These are phyloP conservation scores for Trichoderma sp. DNA, from an alignment of 2,329 filamentous ascomycete genomes.

Conservation along the genomic window DNA sequence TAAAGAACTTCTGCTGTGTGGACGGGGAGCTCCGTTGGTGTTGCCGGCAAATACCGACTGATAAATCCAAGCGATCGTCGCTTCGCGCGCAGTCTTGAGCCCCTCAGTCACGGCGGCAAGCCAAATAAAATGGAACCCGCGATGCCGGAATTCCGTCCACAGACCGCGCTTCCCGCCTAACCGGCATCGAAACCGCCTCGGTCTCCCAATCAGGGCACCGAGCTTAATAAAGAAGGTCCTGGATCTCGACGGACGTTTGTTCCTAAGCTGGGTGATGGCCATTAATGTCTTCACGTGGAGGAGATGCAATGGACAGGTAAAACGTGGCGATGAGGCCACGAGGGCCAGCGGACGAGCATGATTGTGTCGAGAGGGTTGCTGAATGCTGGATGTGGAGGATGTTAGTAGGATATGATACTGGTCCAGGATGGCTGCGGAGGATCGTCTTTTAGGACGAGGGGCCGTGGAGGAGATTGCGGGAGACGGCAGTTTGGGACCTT, in stretches of 20 bases:
- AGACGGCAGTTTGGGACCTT: background rate
- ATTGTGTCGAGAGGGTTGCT: background rate
- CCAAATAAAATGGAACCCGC: slow-evolving; percentile 3
- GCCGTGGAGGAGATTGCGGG: background rate
- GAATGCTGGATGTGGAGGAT: background rate
- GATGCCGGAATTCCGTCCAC: slow-evolving; percentile 9
- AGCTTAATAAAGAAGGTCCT: background rate
- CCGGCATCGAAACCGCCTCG: background rate
- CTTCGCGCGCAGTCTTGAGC: background rate
- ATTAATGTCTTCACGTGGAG: slow-evolving; percentile 19
- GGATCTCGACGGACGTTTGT: background rate
- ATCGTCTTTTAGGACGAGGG: background rate
- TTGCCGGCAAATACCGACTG: slow-evolving; percentile 8
- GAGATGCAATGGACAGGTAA: background rate
- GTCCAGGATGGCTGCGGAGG: background rate
- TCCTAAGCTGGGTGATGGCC: background rate
- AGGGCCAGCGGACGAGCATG: slow-evolving; percentile 4
- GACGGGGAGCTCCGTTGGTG: slow-evolving; percentile 2
- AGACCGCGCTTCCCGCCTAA: background rate
- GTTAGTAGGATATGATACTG: background rate
- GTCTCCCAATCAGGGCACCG: slow-evolving; percentile 9
- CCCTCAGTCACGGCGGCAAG: background rate
- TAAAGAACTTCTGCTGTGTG: background rate
- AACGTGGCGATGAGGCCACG: slow-evolving; percentile 1
- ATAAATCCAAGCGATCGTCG: background rate